Percentiles rank a stretch among this genome's conserved stretches.
These are phyloP conservation scores for Cyclanthera cordifolia DNA, from an alignment of 306 rosid species.

Conservation along the genomic window DNA sequence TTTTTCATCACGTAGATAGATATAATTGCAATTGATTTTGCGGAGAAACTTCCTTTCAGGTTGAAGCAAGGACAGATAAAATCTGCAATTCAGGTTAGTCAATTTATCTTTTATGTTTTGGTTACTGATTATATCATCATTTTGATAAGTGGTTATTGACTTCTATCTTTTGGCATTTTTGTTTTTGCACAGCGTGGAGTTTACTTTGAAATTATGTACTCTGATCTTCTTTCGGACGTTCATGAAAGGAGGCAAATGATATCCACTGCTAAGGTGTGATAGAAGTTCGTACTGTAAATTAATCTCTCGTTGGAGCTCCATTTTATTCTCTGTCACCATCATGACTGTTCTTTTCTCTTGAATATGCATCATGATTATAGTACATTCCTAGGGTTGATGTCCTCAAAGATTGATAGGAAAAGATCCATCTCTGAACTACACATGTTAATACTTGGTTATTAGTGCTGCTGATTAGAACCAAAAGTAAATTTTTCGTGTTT, in stretches of 20 bases:
- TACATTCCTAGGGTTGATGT: not conserved
- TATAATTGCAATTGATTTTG: slow-evolving; percentile 65
- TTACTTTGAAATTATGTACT: slow-evolving; percentile 61
- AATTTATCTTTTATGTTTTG: not conserved
- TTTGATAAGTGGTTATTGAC: not conserved
- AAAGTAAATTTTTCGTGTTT: not conserved
- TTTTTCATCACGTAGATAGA: slow-evolving; percentile 44
- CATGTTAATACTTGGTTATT: not conserved
- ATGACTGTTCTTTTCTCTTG: not conserved
- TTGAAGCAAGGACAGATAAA: slow-evolving; percentile 59
- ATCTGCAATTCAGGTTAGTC: slow-evolving; percentile 55
- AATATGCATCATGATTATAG: not conserved
- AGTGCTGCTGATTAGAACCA: too few species aligned
- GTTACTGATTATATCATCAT: not conserved
- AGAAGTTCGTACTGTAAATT: not conserved
- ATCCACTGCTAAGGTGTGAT: slow-evolving; percentile 58
- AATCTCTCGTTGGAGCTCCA: slow-evolving; percentile 1
- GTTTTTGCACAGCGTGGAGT: slow-evolving; percentile 91
- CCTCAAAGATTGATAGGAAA: not conserved
- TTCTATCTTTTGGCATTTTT: too few species aligned
- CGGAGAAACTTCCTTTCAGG: slow-evolving; percentile 51
- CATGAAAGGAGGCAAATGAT: slow-evolving; percentile 59
- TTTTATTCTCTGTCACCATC: not conserved
- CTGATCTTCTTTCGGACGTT: slow-evolving; percentile 34
- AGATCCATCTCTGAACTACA: not conserved